phyloP scores from a whole-genome alignment of 106 monocot genomes.

The Hemerocallis citrina region DNA sequence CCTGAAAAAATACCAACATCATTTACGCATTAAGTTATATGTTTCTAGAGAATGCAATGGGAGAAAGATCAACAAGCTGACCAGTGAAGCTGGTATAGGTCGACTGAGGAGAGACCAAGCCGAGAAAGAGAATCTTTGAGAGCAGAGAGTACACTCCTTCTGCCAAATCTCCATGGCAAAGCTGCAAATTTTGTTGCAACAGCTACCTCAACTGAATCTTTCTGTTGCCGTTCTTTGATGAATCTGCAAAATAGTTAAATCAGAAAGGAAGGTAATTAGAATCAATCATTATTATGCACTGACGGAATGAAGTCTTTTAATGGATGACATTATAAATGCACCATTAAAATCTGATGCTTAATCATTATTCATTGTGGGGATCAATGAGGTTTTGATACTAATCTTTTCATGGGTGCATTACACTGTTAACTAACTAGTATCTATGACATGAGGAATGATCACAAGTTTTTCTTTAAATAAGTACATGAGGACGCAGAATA shows the following conservation, averaged over 20 bases:
- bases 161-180: slow-evolving; percentile 85
- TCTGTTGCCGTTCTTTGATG: slow-evolving; percentile 69
- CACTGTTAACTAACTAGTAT: no score
- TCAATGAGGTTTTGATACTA: no score
- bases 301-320: no score
- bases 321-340: no score
- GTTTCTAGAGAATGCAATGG: background rate
- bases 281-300: no score
- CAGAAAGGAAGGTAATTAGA: no score
- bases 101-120: slow-evolving; percentile 73
- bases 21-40: background rate
- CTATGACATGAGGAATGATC: no score
- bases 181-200: slow-evolving; percentile 98
- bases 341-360: no score
- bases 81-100: slow-evolving; percentile 94
- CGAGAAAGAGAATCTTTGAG: slow-evolving; percentile 65
- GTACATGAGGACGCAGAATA: no score
- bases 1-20: slow-evolving; percentile 47
- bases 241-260: slow-evolving; percentile 69
- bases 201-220: slow-evolving; percentile 51
- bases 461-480: no score
- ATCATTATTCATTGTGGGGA: no score
- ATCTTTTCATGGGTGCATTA: no score
- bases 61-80: slow-evolving; percentile 12
- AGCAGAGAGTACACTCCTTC: slow-evolving; percentile 71